Conservation (phyloP, 1,139 yeast species). For the Tardiomyces digboiensis region DNA sequence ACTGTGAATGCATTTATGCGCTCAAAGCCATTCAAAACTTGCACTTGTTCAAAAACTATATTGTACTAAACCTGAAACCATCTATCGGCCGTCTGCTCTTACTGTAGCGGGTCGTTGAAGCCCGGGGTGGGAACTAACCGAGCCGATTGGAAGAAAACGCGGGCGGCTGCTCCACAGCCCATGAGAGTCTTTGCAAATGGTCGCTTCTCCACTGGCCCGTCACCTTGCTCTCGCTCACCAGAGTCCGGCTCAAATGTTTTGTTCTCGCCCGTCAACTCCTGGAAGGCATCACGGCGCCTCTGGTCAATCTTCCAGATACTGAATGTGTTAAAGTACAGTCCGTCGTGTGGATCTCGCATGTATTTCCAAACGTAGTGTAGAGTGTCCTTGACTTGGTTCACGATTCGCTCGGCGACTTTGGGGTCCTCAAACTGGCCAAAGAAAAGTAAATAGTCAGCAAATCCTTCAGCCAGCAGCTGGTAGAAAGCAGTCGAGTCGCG, state of each 20-base stretch:
- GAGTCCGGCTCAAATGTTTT: slow-evolving; percentile 44
- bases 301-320: slow-evolving; percentile 49
- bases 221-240: slow-evolving; percentile 37
- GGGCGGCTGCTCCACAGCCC: slow-evolving; percentile 59
- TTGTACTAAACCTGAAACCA: too few species aligned
- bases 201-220: slow-evolving; percentile 30
- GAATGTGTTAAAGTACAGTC: slow-evolving; percentile 51
- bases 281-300: slow-evolving; percentile 43
- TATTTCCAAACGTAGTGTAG: slow-evolving; percentile 34
- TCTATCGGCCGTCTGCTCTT: too few species aligned
- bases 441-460: slow-evolving; percentile 52
- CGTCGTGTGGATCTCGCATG: slow-evolving; percentile 49
- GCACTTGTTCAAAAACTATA: too few species aligned
- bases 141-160: slow-evolving; percentile 62
- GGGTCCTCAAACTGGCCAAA: slow-evolving; percentile 36
- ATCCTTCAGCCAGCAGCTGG: slow-evolving; percentile 57
- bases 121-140: slow-evolving; percentile 34
- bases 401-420: slow-evolving; percentile 15
- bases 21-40: too few species aligned
- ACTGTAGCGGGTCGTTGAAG: background rate
- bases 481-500: slow-evolving; percentile 56
- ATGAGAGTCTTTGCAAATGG: slow-evolving; percentile 46
- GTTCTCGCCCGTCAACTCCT: slow-evolving; percentile 45
- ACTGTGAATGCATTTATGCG: too few species aligned
- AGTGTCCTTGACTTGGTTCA: slow-evolving; percentile 19